Evolutionary conservation across 169 alveolate species (phyloP), one percentile per base, ranked within the genome.

Genomic region (Eimeria falciformis): DNA sequence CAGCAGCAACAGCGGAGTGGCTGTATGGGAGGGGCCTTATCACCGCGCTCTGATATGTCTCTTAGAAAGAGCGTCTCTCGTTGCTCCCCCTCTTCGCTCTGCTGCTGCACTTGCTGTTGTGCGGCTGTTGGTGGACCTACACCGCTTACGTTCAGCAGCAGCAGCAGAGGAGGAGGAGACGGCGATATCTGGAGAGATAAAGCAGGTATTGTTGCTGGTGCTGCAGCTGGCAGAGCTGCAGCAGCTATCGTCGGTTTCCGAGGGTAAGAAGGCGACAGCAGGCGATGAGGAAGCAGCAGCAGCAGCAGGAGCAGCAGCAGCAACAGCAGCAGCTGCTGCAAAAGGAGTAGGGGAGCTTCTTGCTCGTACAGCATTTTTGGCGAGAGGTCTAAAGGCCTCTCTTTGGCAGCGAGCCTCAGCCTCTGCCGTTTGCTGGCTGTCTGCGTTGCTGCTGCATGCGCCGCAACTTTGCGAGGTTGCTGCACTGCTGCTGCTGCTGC

Each of bases 51-150:
- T 81, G 40, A 55, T n/a, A 17, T 25, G 77, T 5, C 46, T 81
- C 45, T 14, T 81, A 47, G 89, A 81, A 55, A 81, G 75, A 55
- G 89, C 89, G 27, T 45, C 73, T 33, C 89, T 81, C 40, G 75
- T 23, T 55, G 71, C 89, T 14, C 89, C 89, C 37, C 75, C 71
- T 27, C 89, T 81, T 27, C 89, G 89, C 53, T 27, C 77, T 23
- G 89, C 89, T 12, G 73, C 75, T 21, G 89, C 89, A 33, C 89
- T 81, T 81, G 89, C 89, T 53, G 55, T 81, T 55, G 89, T 55
- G 56, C 71, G 89, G 89, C 75, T 81, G 6, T n/a, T 81, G 58
- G 58, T 81, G 43, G 89, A 81, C 53, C 65, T 81, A 29, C 89
- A 81, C 75, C 89, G 77, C 89, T 53, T 81, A 75, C 89, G 77